Base-by-base conservation (phyloP, 116 monocot species). In the Posidonia oceanica region DNA sequence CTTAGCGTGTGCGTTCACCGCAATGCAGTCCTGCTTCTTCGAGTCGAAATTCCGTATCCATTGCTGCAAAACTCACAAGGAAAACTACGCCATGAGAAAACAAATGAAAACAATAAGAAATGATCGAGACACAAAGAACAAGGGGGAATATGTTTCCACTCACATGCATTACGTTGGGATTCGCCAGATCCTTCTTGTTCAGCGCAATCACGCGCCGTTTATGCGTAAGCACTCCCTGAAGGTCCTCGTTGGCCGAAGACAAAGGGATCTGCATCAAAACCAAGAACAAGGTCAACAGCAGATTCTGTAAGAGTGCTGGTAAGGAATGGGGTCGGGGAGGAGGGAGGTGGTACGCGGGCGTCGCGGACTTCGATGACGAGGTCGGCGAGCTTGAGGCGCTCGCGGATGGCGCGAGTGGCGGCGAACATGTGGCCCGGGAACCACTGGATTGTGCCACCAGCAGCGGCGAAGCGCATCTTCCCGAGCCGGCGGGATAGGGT, bases 401-500 rank as follows among this genome's bases (percentile, higher is more conserved):
- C 79, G 66, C 95, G 95, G 74, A 95, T 91, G 75, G 88, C 95
- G 7, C 88, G 82, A 14, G 91, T 83, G 78, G 91, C 95, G 54
- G 91, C 88, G 59, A 88, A 88, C 95, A 95, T 95, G 81, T 95
- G 95, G 44, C 95, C 95, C 0, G 95, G 91, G 70, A 95, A 95
- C 95, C 95, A 95, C 74, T 91, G 88, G 60, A 95, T 41, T 36
- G 70, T 79, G 1, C 95, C 91, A 10, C 95, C 91, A 13, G 79
- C 80, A 69, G 80, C 79, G 69, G 72, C 80, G 85, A 90, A 94
- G 15, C 82, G 82, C 86, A 91, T 88, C 62, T 72, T 66, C 10
- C 67, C 64, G 4, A 78, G 48, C 2, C 67, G 57, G 37, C 59
- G 57, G 5, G 54, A 54, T 36, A 69, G 17, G 14, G 52, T 29